Base-by-base conservation (phyloP, 495 filamentous ascomycete genomes). In the Immersiella caudata region DNA sequence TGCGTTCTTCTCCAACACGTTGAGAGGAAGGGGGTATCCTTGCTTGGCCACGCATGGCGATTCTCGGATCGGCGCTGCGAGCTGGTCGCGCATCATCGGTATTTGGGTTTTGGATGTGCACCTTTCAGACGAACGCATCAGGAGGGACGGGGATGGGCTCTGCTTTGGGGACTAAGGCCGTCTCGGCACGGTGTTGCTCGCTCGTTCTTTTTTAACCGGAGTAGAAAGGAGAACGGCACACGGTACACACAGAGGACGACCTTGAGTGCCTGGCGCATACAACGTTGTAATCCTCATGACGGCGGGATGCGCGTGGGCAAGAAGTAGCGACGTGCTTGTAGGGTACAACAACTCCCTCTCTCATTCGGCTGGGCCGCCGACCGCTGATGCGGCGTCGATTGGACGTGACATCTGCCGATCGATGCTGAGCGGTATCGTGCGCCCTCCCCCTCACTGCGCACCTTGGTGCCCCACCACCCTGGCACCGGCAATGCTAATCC, bases 331-430 rank as follows among this genome's bases (percentile, higher is more conserved):
- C n/a, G n/a, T n/a, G n/a, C n/a, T n/a, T n/a, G n/a, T n/a, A n/a
- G n/a, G n/a, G n/a, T n/a, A n/a, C n/a, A n/a, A 33, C 29, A 33
- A 33, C 3, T 3, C 29, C 8, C 4, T 33, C 4, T 33, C 29
- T 33, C 3, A 33, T 3, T 8, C 29, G 52, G 52, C 52, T 55
- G 24, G 52, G 52, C 20, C 20, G 8, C 52, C 29, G 16, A 46
- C 40, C 40, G 16, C 11, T 14, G 40, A 46, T 46, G 56, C 16
- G 52, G 14, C 52, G 36, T 2, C 73, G 66, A 76, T 76, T 76
- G 74, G 74, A 75, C 63, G 40, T 68, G 55, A 72, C 74, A 76
- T 76, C 73, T 76, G 74, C 74, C 74, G 74, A 76, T 66, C 62
- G 65, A 66, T 52, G 67, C 64, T 68, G 56, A 49, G 62, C 51